Conservation (phyloP, 352 stramenopile genomes). For the Phytophthora sp. region DNA sequence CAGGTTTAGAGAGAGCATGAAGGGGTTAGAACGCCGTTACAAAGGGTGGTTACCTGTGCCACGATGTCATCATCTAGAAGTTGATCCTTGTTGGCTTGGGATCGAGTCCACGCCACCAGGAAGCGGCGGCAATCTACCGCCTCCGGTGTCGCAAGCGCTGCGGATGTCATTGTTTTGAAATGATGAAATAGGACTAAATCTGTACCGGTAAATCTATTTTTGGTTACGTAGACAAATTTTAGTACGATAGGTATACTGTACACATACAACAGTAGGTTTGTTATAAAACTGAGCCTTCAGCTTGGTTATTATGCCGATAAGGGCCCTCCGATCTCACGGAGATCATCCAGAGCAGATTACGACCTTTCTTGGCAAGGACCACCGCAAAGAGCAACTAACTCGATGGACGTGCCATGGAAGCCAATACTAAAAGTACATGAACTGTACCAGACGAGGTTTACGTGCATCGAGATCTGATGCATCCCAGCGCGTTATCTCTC, state of each 20-base stretch:
- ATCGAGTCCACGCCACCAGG: conserved; percentile 61
- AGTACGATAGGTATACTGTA: too few relatives aligned
- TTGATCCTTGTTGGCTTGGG: conserved; percentile 34
- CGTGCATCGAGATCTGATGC: conserved; percentile 19
- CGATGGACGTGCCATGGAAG: neutral
- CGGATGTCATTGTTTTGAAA: conserved; percentile 24
- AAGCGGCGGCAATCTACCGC: conserved; percentile 64
- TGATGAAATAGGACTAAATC: too few relatives aligned
- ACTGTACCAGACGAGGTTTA: conserved; percentile 1
- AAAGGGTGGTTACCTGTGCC: conserved; percentile 19
- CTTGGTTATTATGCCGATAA: too few relatives aligned
- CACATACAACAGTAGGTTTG: too few relatives aligned
- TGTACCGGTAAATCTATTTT: neutral
- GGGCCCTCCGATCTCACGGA: too few relatives aligned
- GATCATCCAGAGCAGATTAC: too few relatives aligned
- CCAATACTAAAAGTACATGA: too few relatives aligned
- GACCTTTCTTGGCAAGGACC: too few relatives aligned
- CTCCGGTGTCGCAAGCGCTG: conserved; percentile 15
- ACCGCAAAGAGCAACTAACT: neutral
- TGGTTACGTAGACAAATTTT: too few relatives aligned
- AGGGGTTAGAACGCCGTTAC: too few relatives aligned
- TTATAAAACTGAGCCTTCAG: too few relatives aligned
- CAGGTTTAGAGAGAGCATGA: neutral
- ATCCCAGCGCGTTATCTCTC: conserved; percentile 28
- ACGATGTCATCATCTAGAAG: conserved; percentile 12